A percentile compares a stretch with the other conserved stretches of the same genome.
phyloP scores from a whole-genome alignment of 2,329 filamentous ascomycete genomes.

The Alternaria sp. region DNA sequence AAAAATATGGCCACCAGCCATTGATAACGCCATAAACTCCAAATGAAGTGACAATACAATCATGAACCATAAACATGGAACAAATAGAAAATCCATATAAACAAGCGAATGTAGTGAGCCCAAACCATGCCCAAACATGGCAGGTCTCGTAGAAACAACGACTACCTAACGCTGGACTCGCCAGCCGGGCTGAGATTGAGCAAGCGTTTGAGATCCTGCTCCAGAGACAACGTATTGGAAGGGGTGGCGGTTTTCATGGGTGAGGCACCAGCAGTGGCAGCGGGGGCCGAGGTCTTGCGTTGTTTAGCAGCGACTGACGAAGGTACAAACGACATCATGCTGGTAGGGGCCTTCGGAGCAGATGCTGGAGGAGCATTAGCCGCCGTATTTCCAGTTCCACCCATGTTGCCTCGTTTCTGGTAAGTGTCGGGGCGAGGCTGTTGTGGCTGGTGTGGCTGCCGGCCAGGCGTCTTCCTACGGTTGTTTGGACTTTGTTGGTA shows the following conservation, averaged over 20 bases:
- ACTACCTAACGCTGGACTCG: constrained; percentile 32
- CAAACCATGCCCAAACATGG: constrained; percentile 34
- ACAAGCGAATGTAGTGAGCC: constrained; percentile 28
- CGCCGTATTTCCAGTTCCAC: constrained; percentile 18
- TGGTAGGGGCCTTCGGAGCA: constrained; percentile 28
- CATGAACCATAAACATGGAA: constrained; percentile 28
- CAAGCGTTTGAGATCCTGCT: constrained; percentile 46
- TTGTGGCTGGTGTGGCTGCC: constrained; percentile 26
- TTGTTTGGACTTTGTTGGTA: constrained; percentile 33
- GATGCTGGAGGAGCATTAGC: constrained; percentile 19
- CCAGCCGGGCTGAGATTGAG: constrained; percentile 39
- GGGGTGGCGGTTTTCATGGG: constrained; percentile 20
- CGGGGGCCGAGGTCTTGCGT: constrained; percentile 27
- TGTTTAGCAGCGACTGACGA: constrained; percentile 46
- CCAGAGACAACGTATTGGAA: constrained; percentile 35
- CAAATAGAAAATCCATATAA: constrained; percentile 24
- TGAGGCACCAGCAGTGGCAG: constrained; percentile 19
- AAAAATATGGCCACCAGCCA: constrained; percentile 20
- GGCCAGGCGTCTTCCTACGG: constrained; percentile 29
- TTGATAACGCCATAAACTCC: constrained; percentile 26
- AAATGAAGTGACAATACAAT: constrained; percentile 21
- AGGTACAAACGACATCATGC: constrained; percentile 44
- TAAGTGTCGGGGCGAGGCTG: constrained; percentile 34
- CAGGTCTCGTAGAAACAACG: constrained; percentile 14
- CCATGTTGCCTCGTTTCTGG: constrained; percentile 20